phyloP scores from a whole-genome alignment of 163 green algal genomes.

The Scenedesmus sp. region DNA sequence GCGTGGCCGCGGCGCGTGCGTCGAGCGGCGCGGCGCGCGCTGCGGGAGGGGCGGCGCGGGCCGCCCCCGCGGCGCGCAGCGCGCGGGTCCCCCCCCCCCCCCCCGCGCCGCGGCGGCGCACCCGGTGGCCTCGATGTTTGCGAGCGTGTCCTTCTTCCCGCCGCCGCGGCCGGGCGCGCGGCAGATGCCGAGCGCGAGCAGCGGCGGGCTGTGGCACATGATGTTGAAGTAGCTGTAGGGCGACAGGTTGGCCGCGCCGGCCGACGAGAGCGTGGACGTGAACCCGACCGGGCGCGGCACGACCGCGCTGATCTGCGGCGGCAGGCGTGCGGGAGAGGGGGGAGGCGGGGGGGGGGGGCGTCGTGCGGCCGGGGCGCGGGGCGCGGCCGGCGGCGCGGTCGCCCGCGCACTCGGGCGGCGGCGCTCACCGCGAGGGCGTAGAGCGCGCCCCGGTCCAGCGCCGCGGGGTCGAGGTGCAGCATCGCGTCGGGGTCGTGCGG shows the following conservation, averaged over 20 bases:
- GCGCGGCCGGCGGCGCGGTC: not conserved
- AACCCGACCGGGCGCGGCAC: slow-evolving; percentile 76
- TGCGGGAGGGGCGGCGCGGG: too few species aligned
- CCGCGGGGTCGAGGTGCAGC: slow-evolving; percentile 39
- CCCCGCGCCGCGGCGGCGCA: slow-evolving; percentile 38
- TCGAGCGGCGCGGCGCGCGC: too few species aligned
- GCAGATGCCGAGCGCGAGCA: slow-evolving; percentile 74
- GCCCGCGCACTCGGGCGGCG: slow-evolving; percentile 37
- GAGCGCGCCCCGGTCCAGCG: slow-evolving; percentile 26
- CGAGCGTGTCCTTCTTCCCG: slow-evolving; percentile 85
- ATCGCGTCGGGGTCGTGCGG: slow-evolving; percentile 43
- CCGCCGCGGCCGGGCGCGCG: slow-evolving; percentile 48
- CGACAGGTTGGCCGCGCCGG: slow-evolving; percentile 79
- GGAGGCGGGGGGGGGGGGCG: not conserved
- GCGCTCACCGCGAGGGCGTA: slow-evolving; percentile 85
- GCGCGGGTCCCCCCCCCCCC: too few species aligned
- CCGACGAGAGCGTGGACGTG: slow-evolving; percentile 59
- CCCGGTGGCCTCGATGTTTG: slow-evolving; percentile 88
- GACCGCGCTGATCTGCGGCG: too few species aligned
- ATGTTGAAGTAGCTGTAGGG: slow-evolving; percentile 95
- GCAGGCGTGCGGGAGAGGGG: not conserved
- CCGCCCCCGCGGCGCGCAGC: too few species aligned
- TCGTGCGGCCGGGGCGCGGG: not conserved
- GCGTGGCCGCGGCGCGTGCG: too few species aligned
- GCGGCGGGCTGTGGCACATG: slow-evolving; percentile 82